Base-by-base conservation (phyloP, 1,284 basidiomycete genomes). In the Sanghuangporus weigelae region DNA sequence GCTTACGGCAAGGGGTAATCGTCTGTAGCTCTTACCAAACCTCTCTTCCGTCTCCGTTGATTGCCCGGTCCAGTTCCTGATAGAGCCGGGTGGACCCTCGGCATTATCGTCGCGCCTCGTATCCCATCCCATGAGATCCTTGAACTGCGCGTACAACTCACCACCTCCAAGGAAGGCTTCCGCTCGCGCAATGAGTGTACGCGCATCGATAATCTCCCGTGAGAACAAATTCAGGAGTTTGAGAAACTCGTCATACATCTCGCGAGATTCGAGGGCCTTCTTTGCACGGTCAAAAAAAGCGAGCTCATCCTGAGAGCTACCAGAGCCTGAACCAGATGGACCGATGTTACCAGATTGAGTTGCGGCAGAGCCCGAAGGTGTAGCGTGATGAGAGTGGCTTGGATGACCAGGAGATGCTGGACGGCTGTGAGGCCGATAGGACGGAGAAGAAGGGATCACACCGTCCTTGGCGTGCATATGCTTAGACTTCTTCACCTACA, bases 241-340 rank as follows among this genome's bases (percentile, higher is more conserved):
- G 66, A 94, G 79, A 77, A 94, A 93, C 70, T 94, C 92, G 68
- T 92, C 86, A 71, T 93, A 94, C 21, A 84, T 84, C 49, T 86
- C 81, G 65, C 85, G 84, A 73, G 84, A 84, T 72, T 93, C 91
- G 63, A 93, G 80, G 56, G 82, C 81, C 70, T 87, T 88, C 76
- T 89, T 90, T 73, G 95, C 92, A 59, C 92, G 87, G 72, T 98
- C 95, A 71, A 98, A 98, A 81, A 98, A 98, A 12, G 91, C 79
- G 26, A 96, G 83, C 71, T 97, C 95, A 67, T 95, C 92, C n/a
- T 88, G 84, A 2, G 88, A 82, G 1, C 85, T 74, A 19, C 63
- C 21, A 35, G 35, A 48, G 48, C 42, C 54, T 12, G 60, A 44
- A 44, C 65, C 64, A 48, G 54, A 46, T 36, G 59, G 36, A 40